Evolutionary conservation across 768 basidiomycete genomes (phyloP), one percentile per base, ranked within the genome.

Genomic region (Melanogaster broomeanus): DNA sequence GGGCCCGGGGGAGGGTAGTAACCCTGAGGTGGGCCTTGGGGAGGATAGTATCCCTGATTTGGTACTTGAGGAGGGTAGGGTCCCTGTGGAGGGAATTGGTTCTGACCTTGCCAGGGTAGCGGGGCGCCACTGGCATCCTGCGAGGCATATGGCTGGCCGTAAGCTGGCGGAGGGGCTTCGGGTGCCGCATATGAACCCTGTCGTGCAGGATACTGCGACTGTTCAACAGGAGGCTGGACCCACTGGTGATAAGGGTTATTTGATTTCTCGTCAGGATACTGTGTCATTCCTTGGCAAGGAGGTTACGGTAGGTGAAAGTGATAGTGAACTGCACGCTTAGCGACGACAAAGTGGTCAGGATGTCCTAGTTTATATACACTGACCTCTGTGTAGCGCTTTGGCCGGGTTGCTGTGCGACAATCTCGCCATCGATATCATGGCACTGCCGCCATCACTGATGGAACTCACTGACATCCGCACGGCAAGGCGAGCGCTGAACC

Each of bases 221-320:
- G 45, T 7, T 28, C 27, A 42, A 31, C 16, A 9, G 57, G 27
- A 27, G 56, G 57, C 34, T 37, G 8, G 0, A 59, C 7, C 59
- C 59, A 63, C 42, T 48, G 27, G 6, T 55, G 27, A 21, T 46
- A 60, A n/a, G 59, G 31, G 13, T 52, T 57, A 21, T 57, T 54
- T 8, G 56, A 48, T 13, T 70, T 69, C 34, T 67, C 67, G 55
- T 47, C 40, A 33, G 65, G 63, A 46, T 54, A 59, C 37, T 56
- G 60, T 37, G 44, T 38, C 68, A 68, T 57, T 35, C 24, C 43
- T 18, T 19, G 37, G n/a, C n/a, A n/a, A n/a, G n/a, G 42, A 9
- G 4, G 41, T 11, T 47, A 34, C 21, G 2, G 21, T n/a, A 9
- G 3, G n/a, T 11, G 18, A 30, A 19, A 33, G 25, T 42, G 41